Conservation (phyloP, 2,329 filamentous ascomycete species). For the Sclerotinia sclerotiorum region DNA sequence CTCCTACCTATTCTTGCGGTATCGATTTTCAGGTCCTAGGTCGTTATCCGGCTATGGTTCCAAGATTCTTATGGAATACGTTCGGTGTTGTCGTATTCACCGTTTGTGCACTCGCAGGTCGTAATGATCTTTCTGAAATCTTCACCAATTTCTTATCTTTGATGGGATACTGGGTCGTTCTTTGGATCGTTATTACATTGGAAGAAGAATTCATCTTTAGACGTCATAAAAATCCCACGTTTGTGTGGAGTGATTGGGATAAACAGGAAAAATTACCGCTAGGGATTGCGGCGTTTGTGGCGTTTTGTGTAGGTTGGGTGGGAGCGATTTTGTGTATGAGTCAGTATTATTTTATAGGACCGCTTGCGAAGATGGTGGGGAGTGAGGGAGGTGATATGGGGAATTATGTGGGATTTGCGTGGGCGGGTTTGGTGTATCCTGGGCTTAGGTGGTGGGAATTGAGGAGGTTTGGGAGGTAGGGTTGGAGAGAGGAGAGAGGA, state of each 20-base stretch:
- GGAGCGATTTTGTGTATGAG: slow-evolving; percentile 67
- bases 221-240: slow-evolving; percentile 43
- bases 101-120: slow-evolving; percentile 63
- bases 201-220: slow-evolving; percentile 65
- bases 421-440: slow-evolving; percentile 57
- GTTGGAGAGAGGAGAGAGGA: too few species aligned
- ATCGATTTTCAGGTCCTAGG: slow-evolving; percentile 69
- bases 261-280: slow-evolving; percentile 58
- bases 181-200: slow-evolving; percentile 62
- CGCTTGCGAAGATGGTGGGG: slow-evolving; percentile 57
- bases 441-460: slow-evolving; percentile 40
- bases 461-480: slow-evolving; percentile 39
- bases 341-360: slow-evolving; percentile 66
- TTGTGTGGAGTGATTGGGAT: slow-evolving; percentile 63
- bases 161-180: slow-evolving; percentile 69
- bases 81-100: slow-evolving; percentile 61
- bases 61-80: slow-evolving; percentile 65
- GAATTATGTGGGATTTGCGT: slow-evolving; percentile 54
- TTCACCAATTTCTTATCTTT: slow-evolving; percentile 69
- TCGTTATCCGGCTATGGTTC: slow-evolving; percentile 55
- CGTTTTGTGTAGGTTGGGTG: slow-evolving; percentile 65
- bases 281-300: slow-evolving; percentile 59
- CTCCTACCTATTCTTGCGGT: slow-evolving; percentile 62
- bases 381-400: slow-evolving; percentile 41
- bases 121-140: slow-evolving; percentile 59